Conservation (phyloP, 768 basidiomycete genomes). For the Auriscalpium orientale region DNA sequence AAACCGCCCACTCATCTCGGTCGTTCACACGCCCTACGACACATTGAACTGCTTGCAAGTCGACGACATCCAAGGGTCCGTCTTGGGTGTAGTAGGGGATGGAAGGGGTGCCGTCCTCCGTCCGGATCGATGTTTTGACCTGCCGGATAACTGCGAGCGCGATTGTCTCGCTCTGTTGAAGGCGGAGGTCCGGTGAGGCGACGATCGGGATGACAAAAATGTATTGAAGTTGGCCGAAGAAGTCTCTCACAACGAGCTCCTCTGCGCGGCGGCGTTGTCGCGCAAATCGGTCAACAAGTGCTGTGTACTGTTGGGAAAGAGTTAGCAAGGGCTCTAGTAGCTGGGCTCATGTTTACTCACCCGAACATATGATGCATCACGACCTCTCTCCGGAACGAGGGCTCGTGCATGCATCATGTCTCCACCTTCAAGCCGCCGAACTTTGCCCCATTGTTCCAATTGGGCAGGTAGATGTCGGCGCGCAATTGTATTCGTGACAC, state of each 20-base stretch:
- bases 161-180: neutral
- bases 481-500: neutral
- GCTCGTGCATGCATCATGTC: neutral
- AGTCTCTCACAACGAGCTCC: neutral
- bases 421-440: neutral
- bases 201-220: neutral
- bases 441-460: neutral
- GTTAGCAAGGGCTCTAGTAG: neutral
- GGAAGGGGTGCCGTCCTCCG: neutral
- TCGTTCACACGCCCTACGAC: neutral
- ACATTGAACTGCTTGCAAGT: neutral
- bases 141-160: neutral
- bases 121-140: neutral
- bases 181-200: neutral
- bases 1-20: neutral
- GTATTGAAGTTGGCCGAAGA: neutral
- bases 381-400: neutral
- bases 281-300: neutral
- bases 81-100: neutral
- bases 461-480: neutral
- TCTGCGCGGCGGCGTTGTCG: neutral
- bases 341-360: neutral
- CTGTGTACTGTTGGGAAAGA: neutral
- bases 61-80: neutral
- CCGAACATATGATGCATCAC: neutral